phyloP scores from a whole-genome alignment of 345 rosid species.

The Alliaria petiolata region DNA sequence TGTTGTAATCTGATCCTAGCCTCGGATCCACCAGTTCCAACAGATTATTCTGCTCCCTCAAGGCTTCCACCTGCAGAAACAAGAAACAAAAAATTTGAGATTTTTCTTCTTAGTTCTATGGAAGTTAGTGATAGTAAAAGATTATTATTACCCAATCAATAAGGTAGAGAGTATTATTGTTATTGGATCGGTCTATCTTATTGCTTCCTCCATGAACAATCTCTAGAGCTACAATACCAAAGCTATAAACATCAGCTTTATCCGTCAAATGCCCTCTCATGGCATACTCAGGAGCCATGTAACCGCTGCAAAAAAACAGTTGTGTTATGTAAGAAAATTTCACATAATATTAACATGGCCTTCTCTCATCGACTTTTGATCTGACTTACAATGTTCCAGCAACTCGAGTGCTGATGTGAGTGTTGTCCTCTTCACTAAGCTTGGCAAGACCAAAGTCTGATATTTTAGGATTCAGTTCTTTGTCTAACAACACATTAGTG shows the following conservation, averaged over 20 bases:
- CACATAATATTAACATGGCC: neutral
- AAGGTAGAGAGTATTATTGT: constrained; percentile 29
- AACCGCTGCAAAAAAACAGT: constrained; percentile 26
- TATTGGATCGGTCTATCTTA: constrained; percentile 8
- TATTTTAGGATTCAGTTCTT: constrained; percentile 32
- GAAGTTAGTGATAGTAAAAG: neutral
- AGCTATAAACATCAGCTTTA: constrained; percentile 43
- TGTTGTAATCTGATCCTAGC: constrained; percentile 35
- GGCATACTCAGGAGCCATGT: constrained; percentile 45
- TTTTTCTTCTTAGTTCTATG: neutral
- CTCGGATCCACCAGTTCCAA: constrained; percentile 44
- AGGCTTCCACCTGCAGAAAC: constrained; percentile 26
- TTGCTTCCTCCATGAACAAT: constrained; percentile 40
- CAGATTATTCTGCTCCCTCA: constrained; percentile 37
- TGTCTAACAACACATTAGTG: constrained; percentile 37
- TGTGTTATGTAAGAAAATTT: neutral
- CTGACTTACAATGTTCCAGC: constrained; percentile 42
- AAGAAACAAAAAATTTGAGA: neutral
- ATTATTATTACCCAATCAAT: constrained; percentile 33
- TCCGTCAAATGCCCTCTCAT: constrained; percentile 39
- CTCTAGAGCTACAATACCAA: constrained; percentile 39
- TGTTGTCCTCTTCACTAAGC: constrained; percentile 39
- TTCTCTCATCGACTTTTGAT: no score
- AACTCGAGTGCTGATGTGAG: constrained; percentile 41
- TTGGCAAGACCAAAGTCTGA: constrained; percentile 46